Evolutionary conservation across 352 stramenopile genomes (phyloP).

Genomic region (Phytopythium kandeliae): DNA sequence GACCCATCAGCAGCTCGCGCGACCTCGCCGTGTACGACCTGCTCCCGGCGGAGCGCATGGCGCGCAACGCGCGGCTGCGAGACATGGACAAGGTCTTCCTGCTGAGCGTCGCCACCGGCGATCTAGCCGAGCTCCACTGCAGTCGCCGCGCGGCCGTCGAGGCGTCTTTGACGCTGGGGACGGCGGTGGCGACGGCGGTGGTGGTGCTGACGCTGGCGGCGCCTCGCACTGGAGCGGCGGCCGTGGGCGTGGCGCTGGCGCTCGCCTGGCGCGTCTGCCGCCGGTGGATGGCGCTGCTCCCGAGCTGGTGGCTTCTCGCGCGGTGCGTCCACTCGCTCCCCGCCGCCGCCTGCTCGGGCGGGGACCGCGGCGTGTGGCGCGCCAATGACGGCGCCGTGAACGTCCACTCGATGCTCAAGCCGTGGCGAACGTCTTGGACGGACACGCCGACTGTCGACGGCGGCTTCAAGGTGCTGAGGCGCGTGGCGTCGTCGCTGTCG

Average conservation of each 20-base stretch:
- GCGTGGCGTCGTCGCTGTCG: slow-evolving; percentile 39
- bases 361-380: slow-evolving; percentile 44
- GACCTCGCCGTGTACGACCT: slow-evolving; percentile 54
- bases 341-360: slow-evolving; percentile 43
- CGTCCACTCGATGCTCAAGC: slow-evolving; percentile 47
- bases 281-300: slow-evolving; percentile 29
- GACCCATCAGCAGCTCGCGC: slow-evolving; percentile 29
- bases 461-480: slow-evolving; percentile 15
- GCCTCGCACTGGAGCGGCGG: slow-evolving; percentile 1
- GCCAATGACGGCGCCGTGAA: slow-evolving; percentile 73
- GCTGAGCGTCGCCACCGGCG: slow-evolving; percentile 51
- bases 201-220: slow-evolving; percentile 4
- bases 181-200: slow-evolving; percentile 10
- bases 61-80: slow-evolving; percentile 31
- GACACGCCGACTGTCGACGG: slow-evolving; percentile 16
- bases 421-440: slow-evolving; percentile 27
- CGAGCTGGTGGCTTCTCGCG: slow-evolving; percentile 38
- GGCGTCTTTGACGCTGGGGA: slow-evolving; percentile 17
- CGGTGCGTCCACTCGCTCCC: slow-evolving; percentile 30
- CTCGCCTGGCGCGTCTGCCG: slow-evolving; percentile 4
- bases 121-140: no score
- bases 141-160: no score
- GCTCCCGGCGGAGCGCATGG: slow-evolving; percentile 32
- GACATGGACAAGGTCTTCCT: slow-evolving; percentile 58
- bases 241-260: slow-evolving; percentile 1